Percentiles rank a stretch among this genome's conserved stretches.
Conservation (phyloP, 768 basidiomycete genomes). For the Mycena albidolilacea region DNA sequence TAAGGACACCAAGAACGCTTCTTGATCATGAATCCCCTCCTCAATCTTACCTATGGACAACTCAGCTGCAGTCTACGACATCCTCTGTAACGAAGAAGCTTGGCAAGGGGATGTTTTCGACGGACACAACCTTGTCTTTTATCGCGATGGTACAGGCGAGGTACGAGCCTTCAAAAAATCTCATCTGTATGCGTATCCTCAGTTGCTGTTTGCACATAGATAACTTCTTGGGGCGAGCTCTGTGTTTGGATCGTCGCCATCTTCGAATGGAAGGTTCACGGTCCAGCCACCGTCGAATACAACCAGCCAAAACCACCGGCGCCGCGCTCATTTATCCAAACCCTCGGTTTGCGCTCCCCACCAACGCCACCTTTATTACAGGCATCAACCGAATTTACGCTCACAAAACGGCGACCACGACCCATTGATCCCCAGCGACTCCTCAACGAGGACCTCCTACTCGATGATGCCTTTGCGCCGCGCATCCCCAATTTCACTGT, state of each 20-base stretch:
- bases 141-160: constrained; percentile 28
- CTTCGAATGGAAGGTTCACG: constrained; percentile 28
- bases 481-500: constrained; percentile 14
- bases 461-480: constrained; percentile 20
- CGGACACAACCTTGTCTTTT: constrained; percentile 14
- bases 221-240: constrained; percentile 16
- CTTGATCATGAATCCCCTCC: no score
- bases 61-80: not conserved
- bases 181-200: not conserved
- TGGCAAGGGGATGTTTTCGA: constrained; percentile 22
- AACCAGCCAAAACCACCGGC: not conserved
- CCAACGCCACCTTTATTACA: not conserved
- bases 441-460: constrained; percentile 25
- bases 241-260: constrained; percentile 19
- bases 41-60: constrained; percentile 8
- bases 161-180: not conserved
- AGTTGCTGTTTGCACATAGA: not conserved
- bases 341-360: not conserved
- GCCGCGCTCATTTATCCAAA: not conserved
- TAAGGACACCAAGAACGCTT: no score
- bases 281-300: constrained; percentile 10
- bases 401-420: constrained; percentile 14
- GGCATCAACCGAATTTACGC: constrained; percentile 19
- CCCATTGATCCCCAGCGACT: not conserved
- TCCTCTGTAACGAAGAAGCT: constrained; percentile 17